Evolutionary conservation across 1,284 basidiomycete species (phyloP).

Genomic region (Microbotryum intermedium): DNA sequence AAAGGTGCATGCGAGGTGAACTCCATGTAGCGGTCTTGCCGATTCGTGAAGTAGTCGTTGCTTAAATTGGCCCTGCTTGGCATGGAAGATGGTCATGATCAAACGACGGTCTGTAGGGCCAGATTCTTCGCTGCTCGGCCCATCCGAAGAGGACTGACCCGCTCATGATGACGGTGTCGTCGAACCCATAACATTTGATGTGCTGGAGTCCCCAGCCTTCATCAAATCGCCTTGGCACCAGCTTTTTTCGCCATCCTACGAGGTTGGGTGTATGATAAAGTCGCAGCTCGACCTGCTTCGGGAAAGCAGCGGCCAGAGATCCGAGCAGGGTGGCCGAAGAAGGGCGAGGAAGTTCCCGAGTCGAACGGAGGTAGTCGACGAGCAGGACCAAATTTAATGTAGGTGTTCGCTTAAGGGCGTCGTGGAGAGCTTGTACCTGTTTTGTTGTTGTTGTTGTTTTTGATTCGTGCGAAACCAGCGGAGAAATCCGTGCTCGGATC

Average conservation of each 20-base stretch:
- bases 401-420: conserved; percentile 54
- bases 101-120: not conserved
- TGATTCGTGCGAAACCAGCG: not conserved
- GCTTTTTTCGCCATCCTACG: conserved; percentile 57
- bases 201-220: conserved; percentile 99
- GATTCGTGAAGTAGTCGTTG: conserved; percentile 85
- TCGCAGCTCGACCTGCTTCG: conserved; percentile 63
- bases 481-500: not conserved
- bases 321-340: conserved; percentile 66
- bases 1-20: conserved; percentile 57
- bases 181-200: conserved; percentile 88
- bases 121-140: not conserved
- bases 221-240: conserved; percentile 87
- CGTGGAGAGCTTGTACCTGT: conserved; percentile 59
- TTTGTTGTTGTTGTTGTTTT: not conserved
- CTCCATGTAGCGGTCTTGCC: conserved; percentile 87
- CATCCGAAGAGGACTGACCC: conserved; percentile 55
- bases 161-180: conserved; percentile 83
- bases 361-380: conserved; percentile 84
- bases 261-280: conserved; percentile 82
- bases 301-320: conserved; percentile 62
- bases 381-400: conserved; percentile 62
- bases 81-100: conserved; percentile 1
- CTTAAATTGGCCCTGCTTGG: conserved; percentile 79
- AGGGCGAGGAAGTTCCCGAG: conserved; percentile 55